Base-by-base conservation (phyloP, 139 green algal genomes). In the Spirogloea muscicola region DNA sequence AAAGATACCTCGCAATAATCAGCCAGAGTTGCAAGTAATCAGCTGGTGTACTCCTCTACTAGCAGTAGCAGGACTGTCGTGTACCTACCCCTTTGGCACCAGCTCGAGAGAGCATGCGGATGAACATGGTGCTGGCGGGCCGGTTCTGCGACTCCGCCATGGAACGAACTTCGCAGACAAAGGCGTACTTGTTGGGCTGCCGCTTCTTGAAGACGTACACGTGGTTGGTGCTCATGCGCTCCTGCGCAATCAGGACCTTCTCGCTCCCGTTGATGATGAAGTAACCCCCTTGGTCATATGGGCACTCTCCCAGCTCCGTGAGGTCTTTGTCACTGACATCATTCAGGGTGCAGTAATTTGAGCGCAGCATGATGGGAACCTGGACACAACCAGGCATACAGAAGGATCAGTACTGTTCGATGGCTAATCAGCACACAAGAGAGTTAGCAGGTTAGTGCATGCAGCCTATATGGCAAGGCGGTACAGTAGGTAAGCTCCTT, bases 191-290 rank as follows among this genome's bases (percentile, higher is more conserved):
- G 76, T 81, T 90, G 27, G 92, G 89, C 88, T 95, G 88, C 59
- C 73, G 90, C 88, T 98, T 98, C 76, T 89, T 88, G 83, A 98
- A 99, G 5, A 96, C 90, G 73, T 96, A 98, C 55, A 98, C 93
- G 66, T 96, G 90, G 87, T 99, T 99, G 84, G 91, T 94, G 52
- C 88, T 90, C 90, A 99, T 97, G 58, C 91, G 87, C 88, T 99
- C 94, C 85, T 97, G 92, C 61, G 94, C 94, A 51, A 99, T 98
- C 2, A 99, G 87, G 58, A 98, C 95, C 87, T 99, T 99, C 83
- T 99, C 95, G 39, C 77, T 91, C 65, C 95, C 95, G 72, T 99
- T 99, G 71, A 98, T 94, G 29, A 98, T 84, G 76, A 99, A 99
- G 87, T 99, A 99, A 36, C 95, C 95, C 38, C 94, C 94, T 38